Evolutionary conservation across 1,284 basidiomycete genomes (phyloP), one percentile per base, ranked within the genome.

Genomic region (Microbotryum silenes-acaulis): DNA sequence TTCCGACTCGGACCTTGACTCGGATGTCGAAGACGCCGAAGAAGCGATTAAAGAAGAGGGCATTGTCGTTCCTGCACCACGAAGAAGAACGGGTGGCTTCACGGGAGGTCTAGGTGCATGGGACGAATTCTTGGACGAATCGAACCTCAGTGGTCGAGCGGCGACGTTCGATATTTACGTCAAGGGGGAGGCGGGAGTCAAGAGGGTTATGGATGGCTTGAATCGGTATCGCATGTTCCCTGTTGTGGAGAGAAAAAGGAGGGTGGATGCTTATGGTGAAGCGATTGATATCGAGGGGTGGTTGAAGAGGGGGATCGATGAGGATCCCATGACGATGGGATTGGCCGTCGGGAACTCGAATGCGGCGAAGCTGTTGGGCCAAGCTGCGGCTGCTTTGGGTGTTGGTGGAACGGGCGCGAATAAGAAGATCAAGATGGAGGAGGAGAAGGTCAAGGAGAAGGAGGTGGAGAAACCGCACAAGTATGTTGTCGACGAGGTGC

Each of bases 201-300:
- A 53, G 18, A 44, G 72, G 86, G 52, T 87, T 87, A 66, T 80
- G 73, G 37, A 87, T 83, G 0, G 85, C 85, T 2, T 93, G 47
- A 87, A 85, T 72, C 82, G 94, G 49, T 97, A 89, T 75, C 82
- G 96, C 68, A 97, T 97, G 89, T 98, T 97, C 77, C 96, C 96
- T 0, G 91, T 91, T 71, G 84, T 96, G 46, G 94, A 98, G 77
- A 87, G 90, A 74, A 92, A 89, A 72, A 80, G 91, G 66, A 81
- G 87, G 68, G 88, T 98, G 20, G 96, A 99, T 74, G 88, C 89
- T 66, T 99, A 91, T 74, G 96, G 96, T 2, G 96, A 99, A 79
- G 88, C 86, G 7, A 80, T 97, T 51, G 94, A 98, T 75, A 86
- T 91, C 23, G 92, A 85, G 37, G 88, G 90, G 81, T 97, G 93